A percentile compares a stretch with the other conserved stretches of the same genome.
These are phyloP conservation scores for Chloranthus sessilifolius DNA, from an alignment of 164 flowering plant genomes.

Conservation along the genomic window DNA sequence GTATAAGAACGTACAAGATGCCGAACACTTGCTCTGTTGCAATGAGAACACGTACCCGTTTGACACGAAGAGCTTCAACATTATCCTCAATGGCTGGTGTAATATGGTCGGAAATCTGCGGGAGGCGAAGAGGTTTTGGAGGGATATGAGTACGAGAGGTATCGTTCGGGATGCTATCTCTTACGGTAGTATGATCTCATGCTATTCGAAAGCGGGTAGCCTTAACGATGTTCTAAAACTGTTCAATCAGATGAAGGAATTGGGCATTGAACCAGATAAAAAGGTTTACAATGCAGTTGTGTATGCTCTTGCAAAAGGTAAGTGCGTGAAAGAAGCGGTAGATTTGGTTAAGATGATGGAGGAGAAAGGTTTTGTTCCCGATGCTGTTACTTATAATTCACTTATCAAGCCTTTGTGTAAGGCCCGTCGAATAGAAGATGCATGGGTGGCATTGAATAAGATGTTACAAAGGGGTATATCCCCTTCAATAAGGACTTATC, in stretches of 20 bases:
- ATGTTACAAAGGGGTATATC: conserved; percentile 48
- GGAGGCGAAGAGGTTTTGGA: conserved; percentile 71
- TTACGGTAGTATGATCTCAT: conserved; percentile 58
- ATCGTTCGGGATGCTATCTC: conserved; percentile 57
- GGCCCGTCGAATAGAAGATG: conserved; percentile 45
- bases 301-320: conserved; percentile 68
- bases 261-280: conserved; percentile 53
- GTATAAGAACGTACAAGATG: conserved; percentile 82
- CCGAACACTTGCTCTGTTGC: conserved; percentile 70
- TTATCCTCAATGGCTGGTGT: conserved; percentile 86
- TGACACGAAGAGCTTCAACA: conserved; percentile 77
- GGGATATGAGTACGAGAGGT: conserved; percentile 57
- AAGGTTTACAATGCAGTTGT: conserved; percentile 80
- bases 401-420: conserved; percentile 71
- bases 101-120: conserved; percentile 47
- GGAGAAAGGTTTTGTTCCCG: conserved; percentile 51
- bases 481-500: conserved; percentile 66
- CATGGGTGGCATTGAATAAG: conserved; percentile 47
- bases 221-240: conserved; percentile 47
- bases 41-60: conserved; percentile 51
- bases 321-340: conserved; percentile 51
- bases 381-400: conserved; percentile 64
- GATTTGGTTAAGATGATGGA: conserved; percentile 63
- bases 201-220: conserved; percentile 50
- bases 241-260: conserved; percentile 55